Conservation (phyloP, 768 basidiomycete genomes). For the Hydnomerulius pinastri region DNA sequence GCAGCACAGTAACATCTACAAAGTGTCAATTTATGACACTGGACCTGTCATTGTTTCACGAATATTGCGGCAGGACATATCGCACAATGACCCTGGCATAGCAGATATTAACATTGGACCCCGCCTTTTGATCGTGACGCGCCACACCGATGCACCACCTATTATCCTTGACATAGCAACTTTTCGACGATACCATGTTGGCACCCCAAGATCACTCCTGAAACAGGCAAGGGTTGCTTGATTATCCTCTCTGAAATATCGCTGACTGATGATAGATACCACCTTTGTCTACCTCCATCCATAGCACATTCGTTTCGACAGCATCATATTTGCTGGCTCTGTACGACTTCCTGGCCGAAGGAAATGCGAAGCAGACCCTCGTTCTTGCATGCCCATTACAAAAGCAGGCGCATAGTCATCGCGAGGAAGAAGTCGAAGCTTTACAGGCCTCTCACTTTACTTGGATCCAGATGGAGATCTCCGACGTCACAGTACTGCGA, state of each 20-base stretch:
- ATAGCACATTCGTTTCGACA: slow-evolving; percentile 3
- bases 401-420: neutral
- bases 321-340: slow-evolving; percentile 2
- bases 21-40: neutral
- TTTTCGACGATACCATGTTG: neutral
- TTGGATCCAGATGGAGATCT: neutral
- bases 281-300: neutral
- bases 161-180: slow-evolving; percentile 6
- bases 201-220: neutral
- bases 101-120: slow-evolving; percentile 1
- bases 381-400: slow-evolving; percentile 4
- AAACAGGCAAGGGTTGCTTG: neutral
- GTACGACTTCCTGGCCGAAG: neutral
- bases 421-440: neutral
- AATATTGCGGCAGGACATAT: slow-evolving; percentile 3
- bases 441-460: neutral
- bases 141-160: neutral
- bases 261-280: neutral
- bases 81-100: neutral
- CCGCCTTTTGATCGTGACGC: slow-evolving; percentile 5
- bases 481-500: neutral
- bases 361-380: neutral
- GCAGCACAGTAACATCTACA: neutral
- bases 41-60: neutral
- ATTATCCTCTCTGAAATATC: neutral